Base-by-base conservation (phyloP, 352 stramenopile genomes). In the Pythium phragmitis region DNA sequence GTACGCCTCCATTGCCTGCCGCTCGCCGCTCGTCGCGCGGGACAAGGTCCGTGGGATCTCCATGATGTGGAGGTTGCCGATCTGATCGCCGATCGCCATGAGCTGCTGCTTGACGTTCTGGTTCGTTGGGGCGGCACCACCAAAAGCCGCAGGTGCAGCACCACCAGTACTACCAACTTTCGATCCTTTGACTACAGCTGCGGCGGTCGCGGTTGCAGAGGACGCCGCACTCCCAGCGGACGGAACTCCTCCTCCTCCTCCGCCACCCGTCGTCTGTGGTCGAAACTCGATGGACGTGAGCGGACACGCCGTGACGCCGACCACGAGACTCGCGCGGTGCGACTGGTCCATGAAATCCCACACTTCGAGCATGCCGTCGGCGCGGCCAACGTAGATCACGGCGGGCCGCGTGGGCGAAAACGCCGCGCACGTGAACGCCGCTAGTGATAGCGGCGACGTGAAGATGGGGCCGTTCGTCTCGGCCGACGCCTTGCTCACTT, bases 271-370 rank as follows among this genome's bases (percentile, higher is more conserved):
- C 7, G 30, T 50, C n/a, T 63, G 57, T 19, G 78, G 72, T 16
- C 82, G 77, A 68, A 96, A 94, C 65, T 94, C 76, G 54, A 94
- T 87, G 0, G 86, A 90, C n/a, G 90, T 97, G 5, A 97, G 82
- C 23, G 85, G 77, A 41, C 83, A 96, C 3, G 90, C 87, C 30
- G 91, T 91, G 69, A 96, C 83, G 17, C 84, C 82, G 39, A 93
- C 77, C 2, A 80, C 85, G 12, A 94, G 74, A 51, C 80, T 95
- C 9, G 86, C 85, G 16, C 82, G 85, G 51, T 97, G 91, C 14
- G 87, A 96, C 63, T 95, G 88, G 63, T 98, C 93, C 57, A 96
- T 84, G 50, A 98, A 96, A 64, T 98, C 93, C 93, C 92, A 98
- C 43, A 98, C 88, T 63, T 98, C 88, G 42, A 98, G 75, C 60